Percentiles rank a stretch among this genome's conserved stretches.
Conservation (phyloP, 2,329 filamentous ascomycete species). For the Diplodia sapinea region DNA sequence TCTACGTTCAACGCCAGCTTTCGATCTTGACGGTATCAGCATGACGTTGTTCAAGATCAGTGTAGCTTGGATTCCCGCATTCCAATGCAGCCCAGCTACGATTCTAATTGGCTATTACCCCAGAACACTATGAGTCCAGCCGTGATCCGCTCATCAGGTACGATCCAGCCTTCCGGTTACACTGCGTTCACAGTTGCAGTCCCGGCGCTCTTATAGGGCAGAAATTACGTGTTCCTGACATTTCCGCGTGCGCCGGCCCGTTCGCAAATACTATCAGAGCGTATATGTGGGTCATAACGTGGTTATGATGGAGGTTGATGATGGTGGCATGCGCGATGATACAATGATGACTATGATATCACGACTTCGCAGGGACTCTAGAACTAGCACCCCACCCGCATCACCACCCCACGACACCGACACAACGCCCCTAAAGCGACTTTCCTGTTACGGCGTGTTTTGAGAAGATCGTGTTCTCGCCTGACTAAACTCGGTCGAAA, state of each 20-base stretch:
- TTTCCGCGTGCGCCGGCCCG: too few species aligned
- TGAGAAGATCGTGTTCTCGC: too few species aligned
- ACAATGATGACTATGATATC: neutral
- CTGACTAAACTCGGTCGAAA: too few species aligned
- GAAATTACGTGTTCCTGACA: neutral
- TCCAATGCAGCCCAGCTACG: neutral
- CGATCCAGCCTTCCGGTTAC: neutral
- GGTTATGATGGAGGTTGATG: neutral
- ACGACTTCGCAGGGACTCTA: neutral
- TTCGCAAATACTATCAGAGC: neutral
- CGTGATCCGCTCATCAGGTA: neutral
- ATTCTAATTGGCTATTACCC: neutral
- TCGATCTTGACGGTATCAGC: neutral
- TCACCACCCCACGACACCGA: too few species aligned
- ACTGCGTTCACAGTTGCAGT: neutral
- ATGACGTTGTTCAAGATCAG: neutral
- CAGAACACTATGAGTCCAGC: neutral
- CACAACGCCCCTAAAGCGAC: too few species aligned
- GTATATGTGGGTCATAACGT: neutral
- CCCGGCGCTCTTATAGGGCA: too few species aligned
- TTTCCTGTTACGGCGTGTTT: too few species aligned
- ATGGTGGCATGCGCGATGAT: neutral
- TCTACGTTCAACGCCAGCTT: neutral
- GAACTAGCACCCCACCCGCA: too few species aligned
- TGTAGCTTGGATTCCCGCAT: neutral